phyloP scores from a whole-genome alignment of 768 basidiomycete species.

The Thelephora ganbajun region DNA sequence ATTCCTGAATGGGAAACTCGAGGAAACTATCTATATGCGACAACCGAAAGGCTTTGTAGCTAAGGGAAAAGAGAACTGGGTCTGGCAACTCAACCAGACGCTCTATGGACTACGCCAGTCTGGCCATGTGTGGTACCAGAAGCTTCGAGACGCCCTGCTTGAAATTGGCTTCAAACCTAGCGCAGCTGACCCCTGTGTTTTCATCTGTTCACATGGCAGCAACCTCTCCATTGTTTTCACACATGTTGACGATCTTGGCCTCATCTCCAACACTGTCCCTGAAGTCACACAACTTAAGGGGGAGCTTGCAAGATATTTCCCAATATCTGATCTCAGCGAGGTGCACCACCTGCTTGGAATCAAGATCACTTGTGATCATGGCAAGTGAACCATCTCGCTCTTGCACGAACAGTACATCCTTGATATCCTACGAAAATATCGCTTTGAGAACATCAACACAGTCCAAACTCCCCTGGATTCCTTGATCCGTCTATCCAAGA shows the following conservation, averaged over 20 bases:
- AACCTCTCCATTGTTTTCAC: background rate
- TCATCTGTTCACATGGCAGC: background rate
- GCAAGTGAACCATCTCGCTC: no score
- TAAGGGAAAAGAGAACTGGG: background rate
- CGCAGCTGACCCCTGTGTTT: background rate
- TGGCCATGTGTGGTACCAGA: background rate
- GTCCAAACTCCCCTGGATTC: constrained; percentile 19
- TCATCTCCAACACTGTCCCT: no score
- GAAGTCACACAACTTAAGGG: no score
- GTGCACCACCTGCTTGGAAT: no score
- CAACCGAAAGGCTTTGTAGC: constrained; percentile 17
- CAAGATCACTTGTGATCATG: no score
- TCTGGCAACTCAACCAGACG: background rate
- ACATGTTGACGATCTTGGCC: background rate
- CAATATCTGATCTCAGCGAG: no score
- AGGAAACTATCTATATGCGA: constrained; percentile 24
- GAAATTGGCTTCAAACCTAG: background rate
- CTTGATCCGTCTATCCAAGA: constrained; percentile 4
- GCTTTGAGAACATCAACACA: constrained; percentile 16
- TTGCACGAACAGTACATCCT: background rate
- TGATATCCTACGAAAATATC: background rate
- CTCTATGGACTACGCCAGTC: constrained; percentile 1
- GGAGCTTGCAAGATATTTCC: no score
- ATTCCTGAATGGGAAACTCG: background rate
- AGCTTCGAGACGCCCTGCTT: background rate